Base-by-base conservation (phyloP, 257 asterid genomes). In the Gentiana dahurica region DNA sequence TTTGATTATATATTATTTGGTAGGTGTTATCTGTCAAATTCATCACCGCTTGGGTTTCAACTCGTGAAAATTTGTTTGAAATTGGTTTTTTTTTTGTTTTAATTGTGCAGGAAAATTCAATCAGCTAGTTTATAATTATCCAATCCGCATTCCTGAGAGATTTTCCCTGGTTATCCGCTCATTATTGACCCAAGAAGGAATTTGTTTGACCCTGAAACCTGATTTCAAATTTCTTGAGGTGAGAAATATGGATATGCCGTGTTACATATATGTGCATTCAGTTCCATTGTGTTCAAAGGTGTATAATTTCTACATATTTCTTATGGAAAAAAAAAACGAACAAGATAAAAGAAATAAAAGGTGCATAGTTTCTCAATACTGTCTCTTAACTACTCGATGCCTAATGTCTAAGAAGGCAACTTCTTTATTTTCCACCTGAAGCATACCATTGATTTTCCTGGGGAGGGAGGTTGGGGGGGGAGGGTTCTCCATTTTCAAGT, bases 171-270 rank as follows among this genome's bases (percentile, higher is more conserved):
- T 91, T 61, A 91, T 91, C 69, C 96, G 98, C 38, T 76, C 98
- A 61, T 71, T 91, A 62, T 85, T 91, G 85, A 91, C 98, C 75
- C 98, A 91, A 81, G 98, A 91, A 83, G 98, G 98, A 68, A 91
- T 91, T 65, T 91, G 98, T 84, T 85, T 91, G 82, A 85, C 90
- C 44, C 81, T 91, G 72, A 65, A 85, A 72, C 96, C 80, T 34
- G 93, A 80, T 71, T 91, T 91, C 83, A 91, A 91, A 68, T 91
- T 91, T 83, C 95, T 91, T 46, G 98, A 91, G 98, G 98, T 91
- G 75, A 77, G 65, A 36, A 63, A 6, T 49, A 48, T 59, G 24
- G 51, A 53, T 61, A 58, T 52, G 44, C 61, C 15, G 36, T 45
- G 53, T 58, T 36, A 43, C 60, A 53, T 39, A 10, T 13, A 9